These are phyloP conservation scores for Globisporangium spiculum DNA, from an alignment of 352 stramenopile genomes.

Conservation along the genomic window DNA sequence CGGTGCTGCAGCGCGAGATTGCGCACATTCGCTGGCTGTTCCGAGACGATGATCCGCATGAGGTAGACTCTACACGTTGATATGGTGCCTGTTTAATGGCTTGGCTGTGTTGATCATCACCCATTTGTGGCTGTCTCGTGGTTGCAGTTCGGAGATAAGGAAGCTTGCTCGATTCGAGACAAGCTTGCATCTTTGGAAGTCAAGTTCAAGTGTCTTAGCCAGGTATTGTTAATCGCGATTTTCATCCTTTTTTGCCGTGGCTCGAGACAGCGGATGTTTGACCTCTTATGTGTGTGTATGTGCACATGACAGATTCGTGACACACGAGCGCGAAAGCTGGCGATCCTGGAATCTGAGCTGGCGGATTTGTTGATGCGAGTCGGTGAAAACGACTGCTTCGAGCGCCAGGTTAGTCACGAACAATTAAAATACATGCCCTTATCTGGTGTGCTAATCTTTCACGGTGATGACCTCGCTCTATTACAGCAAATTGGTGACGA, in stretches of 20 bases:
- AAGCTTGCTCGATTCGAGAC: slow-evolving; percentile 25
- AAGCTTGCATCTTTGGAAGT: slow-evolving; percentile 32
- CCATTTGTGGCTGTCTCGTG: not conserved
- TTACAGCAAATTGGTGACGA: not conserved
- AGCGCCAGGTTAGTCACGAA: not conserved
- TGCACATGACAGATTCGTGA: slow-evolving; percentile 13
- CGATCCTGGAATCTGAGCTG: slow-evolving; percentile 3
- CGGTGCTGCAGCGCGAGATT: slow-evolving; percentile 32
- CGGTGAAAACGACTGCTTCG: not conserved
- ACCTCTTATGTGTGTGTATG: not conserved
- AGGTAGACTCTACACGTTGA: not conserved
- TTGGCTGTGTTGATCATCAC: not conserved
- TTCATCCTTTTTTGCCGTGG: not conserved
- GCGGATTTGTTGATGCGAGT: not conserved
- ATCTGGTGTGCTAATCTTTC: not conserved
- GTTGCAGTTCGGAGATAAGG: slow-evolving; percentile 13
- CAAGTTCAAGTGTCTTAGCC: slow-evolving; percentile 38
- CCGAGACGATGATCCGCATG: slow-evolving; percentile 28
- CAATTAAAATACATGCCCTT: not conserved
- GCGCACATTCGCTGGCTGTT: slow-evolving; percentile 31
- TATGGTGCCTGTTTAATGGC: not conserved
- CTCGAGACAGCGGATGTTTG: not conserved
- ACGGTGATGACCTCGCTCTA: not conserved
- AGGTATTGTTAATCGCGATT: slow-evolving; percentile 13
- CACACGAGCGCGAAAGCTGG: not conserved